Percentiles rank a stretch among this genome's conserved stretches.
Conservation (phyloP, 495 filamentous ascomycete genomes). For the Hyaloscypha hepaticicola region DNA sequence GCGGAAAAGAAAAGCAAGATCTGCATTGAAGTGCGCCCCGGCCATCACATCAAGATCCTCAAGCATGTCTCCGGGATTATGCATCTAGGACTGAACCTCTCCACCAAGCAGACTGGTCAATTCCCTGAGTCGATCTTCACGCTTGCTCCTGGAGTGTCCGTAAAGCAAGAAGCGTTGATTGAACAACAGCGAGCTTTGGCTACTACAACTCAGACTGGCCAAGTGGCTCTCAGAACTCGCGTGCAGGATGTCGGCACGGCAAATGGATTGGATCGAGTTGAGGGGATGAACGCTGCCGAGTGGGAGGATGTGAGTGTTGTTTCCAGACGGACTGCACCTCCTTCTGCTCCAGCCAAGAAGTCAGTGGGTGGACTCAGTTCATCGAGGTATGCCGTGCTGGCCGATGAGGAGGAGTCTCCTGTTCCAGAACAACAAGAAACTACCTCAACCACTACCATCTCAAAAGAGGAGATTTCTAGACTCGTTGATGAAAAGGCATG, state of each 20-base stretch:
- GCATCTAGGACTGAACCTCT: conserved; percentile 17
- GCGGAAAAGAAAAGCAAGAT: not conserved
- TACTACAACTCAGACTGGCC: not conserved
- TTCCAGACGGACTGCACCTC: not conserved
- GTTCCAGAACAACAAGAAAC: not conserved
- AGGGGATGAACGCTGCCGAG: conserved; percentile 19
- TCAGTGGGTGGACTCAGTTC: conserved; percentile 10
- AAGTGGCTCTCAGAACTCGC: not conserved
- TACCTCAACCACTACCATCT: not conserved
- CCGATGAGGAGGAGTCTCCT: conserved; percentile 1
- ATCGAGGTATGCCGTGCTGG: conserved; percentile 18
- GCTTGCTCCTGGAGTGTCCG: not conserved
- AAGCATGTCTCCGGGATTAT: conserved; percentile 27
- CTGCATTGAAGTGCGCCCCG: conserved; percentile 20
- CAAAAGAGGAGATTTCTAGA: conserved; percentile 8
- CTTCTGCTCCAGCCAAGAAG: not conserved
- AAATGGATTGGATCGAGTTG: conserved; percentile 13
- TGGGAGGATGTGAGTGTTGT: conserved; percentile 17
- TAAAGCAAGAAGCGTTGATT: not conserved
- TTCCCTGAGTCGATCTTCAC: conserved; percentile 25
- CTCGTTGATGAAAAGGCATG: conserved; percentile 21
- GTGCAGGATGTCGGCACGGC: conserved; percentile 1
- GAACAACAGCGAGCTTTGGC: conserved; percentile 1
- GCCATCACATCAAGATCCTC: conserved; percentile 26
- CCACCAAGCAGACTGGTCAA: conserved; percentile 20